Evolutionary conservation across 345 rosid genomes (phyloP), one percentile per base, ranked within the genome.

Genomic region (Mangifera indica): DNA sequence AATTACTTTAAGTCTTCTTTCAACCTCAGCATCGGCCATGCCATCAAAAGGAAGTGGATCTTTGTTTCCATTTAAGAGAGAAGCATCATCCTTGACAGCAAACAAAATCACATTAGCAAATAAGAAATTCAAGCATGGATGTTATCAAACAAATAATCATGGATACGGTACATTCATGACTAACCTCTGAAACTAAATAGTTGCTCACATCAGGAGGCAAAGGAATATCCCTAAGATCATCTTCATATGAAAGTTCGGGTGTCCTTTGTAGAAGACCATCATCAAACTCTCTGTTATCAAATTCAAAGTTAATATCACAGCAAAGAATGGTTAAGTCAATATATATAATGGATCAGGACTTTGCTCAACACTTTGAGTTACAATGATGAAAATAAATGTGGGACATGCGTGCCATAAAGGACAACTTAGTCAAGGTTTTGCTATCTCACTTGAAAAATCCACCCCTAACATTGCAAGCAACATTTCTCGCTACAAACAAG

Each of bases 201-300:
- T 83, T 88, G 91, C 99, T 88, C 84, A 96, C 98, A 79, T 96
- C 98, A 55, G 98, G 98, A 63, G 98, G 86, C 74, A 87, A 87
- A 80, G 92, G 98, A 75, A 90, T 83, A 60, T 84, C 85, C 67
- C 70, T 73, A 10, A 75, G 72, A 86, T 96, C 93, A 81, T 90
- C 91, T 83, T 96, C 98, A 80, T 89, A 96, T 18, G 87, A 86
- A 79, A 93, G 80, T 80, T 86, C 97, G 24, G 83, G 70, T 69
- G 91, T 85, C 79, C 78, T 88, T 85, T 82, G 99, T 42, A 96
- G 81, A 72, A 96, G 89, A 68, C 85, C 86, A 78, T 96, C 99
- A 63, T 96, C 99, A 64, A 91, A 96, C 64, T 96, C 98, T 83
- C 98, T 96, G 91, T 75, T 63, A 74, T 70, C 72, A 80, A 66